Evolutionary conservation across 2,329 filamentous ascomycete genomes (phyloP), one percentile per base, ranked within the genome.

Genomic region (Colletotrichum sp.): DNA sequence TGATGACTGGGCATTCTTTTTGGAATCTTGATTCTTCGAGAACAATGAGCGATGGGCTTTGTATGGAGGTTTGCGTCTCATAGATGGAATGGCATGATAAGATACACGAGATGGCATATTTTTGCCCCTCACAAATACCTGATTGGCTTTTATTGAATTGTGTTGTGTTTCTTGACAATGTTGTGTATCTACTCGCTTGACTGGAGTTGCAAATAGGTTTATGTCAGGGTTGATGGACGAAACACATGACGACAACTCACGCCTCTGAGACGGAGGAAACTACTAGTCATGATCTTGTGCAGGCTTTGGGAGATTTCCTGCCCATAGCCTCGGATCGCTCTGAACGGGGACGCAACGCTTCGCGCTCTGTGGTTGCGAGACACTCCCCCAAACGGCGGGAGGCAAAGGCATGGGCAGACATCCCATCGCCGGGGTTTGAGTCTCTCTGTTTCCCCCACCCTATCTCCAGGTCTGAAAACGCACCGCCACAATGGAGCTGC

Each of bases 11-110:
- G n/a, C 21, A 26, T 64, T 28, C 30, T 38, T 28, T 30, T 58
- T 61, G 43, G 43, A 52, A 52, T 52, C 43, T 62, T 12, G 21
- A 2, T 36, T 48, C 28, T 65, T 74, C 67, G 52, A 60, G 67
- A 75, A 72, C 52, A 52, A 52, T 12, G 26, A 4, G 24, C 10
- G 62, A 38, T 7, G 13, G 62, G 15, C 24, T 30, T 34, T 32
- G 56, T 43, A 16, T 67, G 68, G 64, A 60, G n/a, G 16, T 36
- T 56, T 66, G 48, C 73, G 26, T 76, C 73, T 69, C 58, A 76
- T 61, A 32, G 38, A 72, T 75, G 43, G 55, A 72, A 75, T 56
- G 73, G 30, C 69, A 58, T 55, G 60, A 24, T 21, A 8, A 43
- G 32, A 36, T 26, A 67, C 28, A 62, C 69, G 32, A 34, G 69